Percentiles rank a stretch among this genome's conserved stretches.
Conservation (phyloP, 495 filamentous ascomycete genomes). For the Paragyromitra xinjiangensis region DNA sequence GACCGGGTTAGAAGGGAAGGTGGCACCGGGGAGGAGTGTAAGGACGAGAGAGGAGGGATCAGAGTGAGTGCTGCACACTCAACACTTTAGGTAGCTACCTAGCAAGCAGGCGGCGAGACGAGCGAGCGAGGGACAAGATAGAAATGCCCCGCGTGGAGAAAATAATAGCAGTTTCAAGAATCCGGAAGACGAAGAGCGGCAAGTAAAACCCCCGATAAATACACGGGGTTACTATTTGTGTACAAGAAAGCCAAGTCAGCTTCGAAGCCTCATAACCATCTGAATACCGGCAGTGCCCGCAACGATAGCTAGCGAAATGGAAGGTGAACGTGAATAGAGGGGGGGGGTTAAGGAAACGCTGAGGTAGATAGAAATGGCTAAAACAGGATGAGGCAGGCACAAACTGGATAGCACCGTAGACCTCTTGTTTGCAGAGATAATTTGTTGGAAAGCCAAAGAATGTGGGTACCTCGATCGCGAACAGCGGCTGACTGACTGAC, state of each 20-base stretch:
- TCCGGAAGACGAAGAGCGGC: slow-evolving; percentile 42
- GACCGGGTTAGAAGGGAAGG: slow-evolving; percentile 53
- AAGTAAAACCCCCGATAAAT: slow-evolving; percentile 52
- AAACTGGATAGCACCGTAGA: background rate
- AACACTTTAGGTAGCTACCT: slow-evolving; percentile 46
- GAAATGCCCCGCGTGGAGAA: slow-evolving; percentile 31
- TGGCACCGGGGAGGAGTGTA: slow-evolving; percentile 42
- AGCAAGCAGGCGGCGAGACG: slow-evolving; percentile 33
- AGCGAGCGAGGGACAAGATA: slow-evolving; percentile 20
- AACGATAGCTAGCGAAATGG: slow-evolving; percentile 12
- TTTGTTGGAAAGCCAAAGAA: slow-evolving; percentile 4
- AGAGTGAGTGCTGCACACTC: slow-evolving; percentile 36
- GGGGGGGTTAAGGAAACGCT: slow-evolving; percentile 1
- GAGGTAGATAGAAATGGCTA: slow-evolving; percentile 11
- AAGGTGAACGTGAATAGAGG: slow-evolving; percentile 3
- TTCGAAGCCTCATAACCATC: slow-evolving; percentile 37
- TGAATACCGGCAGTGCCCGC: slow-evolving; percentile 41
- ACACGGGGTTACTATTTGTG: slow-evolving; percentile 51
- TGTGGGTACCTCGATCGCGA: slow-evolving; percentile 5
- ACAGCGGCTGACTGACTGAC: slow-evolving; percentile 21
- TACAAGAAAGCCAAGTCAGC: slow-evolving; percentile 47
- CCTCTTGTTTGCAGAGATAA: slow-evolving; percentile 18
- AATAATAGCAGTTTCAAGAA: slow-evolving; percentile 40
- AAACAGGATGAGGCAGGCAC: slow-evolving; percentile 23
- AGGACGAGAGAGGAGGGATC: slow-evolving; percentile 41